Percentiles rank a stretch among this genome's conserved stretches.
Conservation (phyloP, 2,329 filamentous ascomycete genomes). For the Biscogniauxia mediterranea region DNA sequence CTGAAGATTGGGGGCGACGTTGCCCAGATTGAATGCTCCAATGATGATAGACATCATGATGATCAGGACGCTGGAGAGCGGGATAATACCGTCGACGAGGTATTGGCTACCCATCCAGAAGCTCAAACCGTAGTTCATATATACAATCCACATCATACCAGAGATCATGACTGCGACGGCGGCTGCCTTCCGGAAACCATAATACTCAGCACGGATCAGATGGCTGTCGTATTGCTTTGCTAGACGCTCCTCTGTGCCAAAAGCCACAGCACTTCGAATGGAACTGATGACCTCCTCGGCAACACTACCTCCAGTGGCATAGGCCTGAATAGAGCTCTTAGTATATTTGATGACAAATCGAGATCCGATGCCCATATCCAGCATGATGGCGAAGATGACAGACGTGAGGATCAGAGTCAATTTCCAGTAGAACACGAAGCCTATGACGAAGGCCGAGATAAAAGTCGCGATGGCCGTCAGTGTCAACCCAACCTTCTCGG, state of each 20-base stretch:
- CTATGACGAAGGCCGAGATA: constrained; percentile 83
- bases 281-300: constrained; percentile 95
- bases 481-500: constrained; percentile 81
- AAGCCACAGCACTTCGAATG: constrained; percentile 87
- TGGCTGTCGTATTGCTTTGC: constrained; percentile 80
- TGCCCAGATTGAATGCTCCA: constrained; percentile 86
- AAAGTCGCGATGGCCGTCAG: constrained; percentile 78
- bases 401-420: constrained; percentile 83
- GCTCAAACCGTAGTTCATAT: constrained; percentile 80
- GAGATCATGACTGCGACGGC: constrained; percentile 77
- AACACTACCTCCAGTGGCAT: constrained; percentile 80
- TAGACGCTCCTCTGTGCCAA: constrained; percentile 90
- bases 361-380: constrained; percentile 73
- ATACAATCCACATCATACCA: constrained; percentile 78
- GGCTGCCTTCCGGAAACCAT: constrained; percentile 73
- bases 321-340: constrained; percentile 73
- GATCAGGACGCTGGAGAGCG: constrained; percentile 71
- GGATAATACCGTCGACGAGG: constrained; percentile 63
- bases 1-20: constrained; percentile 80
- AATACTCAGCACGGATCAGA: constrained; percentile 69
- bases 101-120: constrained; percentile 87
- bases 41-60: constrained; percentile 91
- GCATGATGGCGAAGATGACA: constrained; percentile 75
- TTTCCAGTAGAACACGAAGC: constrained; percentile 90
- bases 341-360: constrained; percentile 77